Base-by-base conservation (phyloP, 1,284 basidiomycete species). In the Apiotrichum domesticum region DNA sequence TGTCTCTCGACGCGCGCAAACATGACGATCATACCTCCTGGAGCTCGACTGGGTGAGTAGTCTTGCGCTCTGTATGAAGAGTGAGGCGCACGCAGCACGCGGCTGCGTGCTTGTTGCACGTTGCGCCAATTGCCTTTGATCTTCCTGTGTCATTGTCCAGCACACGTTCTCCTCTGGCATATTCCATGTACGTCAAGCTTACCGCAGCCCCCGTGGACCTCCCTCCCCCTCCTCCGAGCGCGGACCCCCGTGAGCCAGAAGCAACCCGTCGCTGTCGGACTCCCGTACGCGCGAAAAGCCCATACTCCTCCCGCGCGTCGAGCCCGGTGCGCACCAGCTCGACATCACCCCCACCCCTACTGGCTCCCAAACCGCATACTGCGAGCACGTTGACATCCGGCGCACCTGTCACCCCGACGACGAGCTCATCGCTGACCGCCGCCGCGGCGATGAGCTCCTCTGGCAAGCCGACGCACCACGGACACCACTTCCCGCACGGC, bases 201-300 rank as follows among this genome's bases (percentile, higher is more conserved):
- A 56, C 52, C 35, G 15, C 54, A 74, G 71, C 71, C 44, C 66
- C 70, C 6, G 63, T 67, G 9, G 71, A 75, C 57, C 63, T 72
- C n/a, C 71, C 73, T n/a, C 72, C 74, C 11, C 73, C 73, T 9
- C 65, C 69, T 21, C 72, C 73, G 2, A 52, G 57, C 5, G 59
- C 67, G 13, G 74, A 76, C 56, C 74, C 74, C 15, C 67, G 74
- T 29, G 74, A 76, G 56, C 74, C 74, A 6, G 64, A 68, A 21
- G 57, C 68, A 4, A 55, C 62, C 9, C 49, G 58, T 63, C 65
- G 34, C 65, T 66, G 65, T 6, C 66, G 67, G 13, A 73, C 72
- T 7, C 72, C 70, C 5, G 65, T 66, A 44, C 61, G 68, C 40
- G 57, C 57, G 3, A 63, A 64, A 35, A 74, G 71, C 1, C 72